Evolutionary conservation across 106 monocot species (phyloP).

Genomic region (Dendrobium catenatum): DNA sequence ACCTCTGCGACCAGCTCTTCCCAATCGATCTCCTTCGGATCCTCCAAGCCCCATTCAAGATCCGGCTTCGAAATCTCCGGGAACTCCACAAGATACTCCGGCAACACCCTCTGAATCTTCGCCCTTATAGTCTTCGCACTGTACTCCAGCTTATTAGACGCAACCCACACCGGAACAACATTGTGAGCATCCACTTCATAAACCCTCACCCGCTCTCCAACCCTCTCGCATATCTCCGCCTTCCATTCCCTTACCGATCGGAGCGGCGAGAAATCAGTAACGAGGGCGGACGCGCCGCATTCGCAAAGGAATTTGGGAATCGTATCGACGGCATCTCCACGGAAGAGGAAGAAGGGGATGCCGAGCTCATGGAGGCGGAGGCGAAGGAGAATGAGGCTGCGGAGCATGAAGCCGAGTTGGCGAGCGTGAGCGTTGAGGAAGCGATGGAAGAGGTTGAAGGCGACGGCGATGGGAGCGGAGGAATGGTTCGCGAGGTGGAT

Average conservation of each 20-base stretch:
- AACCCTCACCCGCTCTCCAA: conserved; percentile 28
- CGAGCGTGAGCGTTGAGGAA: conserved; percentile 80
- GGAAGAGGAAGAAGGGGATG: conserved; percentile 76
- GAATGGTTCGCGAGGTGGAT: conserved; percentile 38
- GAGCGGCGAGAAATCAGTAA: conserved; percentile 88
- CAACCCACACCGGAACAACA: conserved; percentile 82
- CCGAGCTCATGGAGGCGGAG: conserved; percentile 24
- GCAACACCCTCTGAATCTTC: conserved; percentile 54
- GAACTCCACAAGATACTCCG: conserved; percentile 76
- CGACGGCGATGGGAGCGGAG: conserved; percentile 53
- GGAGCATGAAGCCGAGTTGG: conserved; percentile 91
- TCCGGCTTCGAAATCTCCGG: conserved; percentile 33
- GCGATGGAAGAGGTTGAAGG: conserved; percentile 63
- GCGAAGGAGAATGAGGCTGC: conserved; percentile 53
- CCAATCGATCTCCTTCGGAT: conserved; percentile 65
- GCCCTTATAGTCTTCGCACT: conserved; percentile 67
- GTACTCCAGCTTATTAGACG: conserved; percentile 83
- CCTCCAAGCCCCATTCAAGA: conserved; percentile 26
- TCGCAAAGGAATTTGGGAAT: conserved; percentile 43
- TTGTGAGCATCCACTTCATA: conserved; percentile 95
- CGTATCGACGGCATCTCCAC: conserved; percentile 41
- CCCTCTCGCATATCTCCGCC: conserved; percentile 34
- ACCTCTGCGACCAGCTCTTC: conserved; percentile 54
- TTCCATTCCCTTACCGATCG: conserved; percentile 50
- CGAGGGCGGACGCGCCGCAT: conserved; percentile 48